Base-by-base conservation (phyloP, 805 yeast genomes). In the Candida anglica region DNA sequence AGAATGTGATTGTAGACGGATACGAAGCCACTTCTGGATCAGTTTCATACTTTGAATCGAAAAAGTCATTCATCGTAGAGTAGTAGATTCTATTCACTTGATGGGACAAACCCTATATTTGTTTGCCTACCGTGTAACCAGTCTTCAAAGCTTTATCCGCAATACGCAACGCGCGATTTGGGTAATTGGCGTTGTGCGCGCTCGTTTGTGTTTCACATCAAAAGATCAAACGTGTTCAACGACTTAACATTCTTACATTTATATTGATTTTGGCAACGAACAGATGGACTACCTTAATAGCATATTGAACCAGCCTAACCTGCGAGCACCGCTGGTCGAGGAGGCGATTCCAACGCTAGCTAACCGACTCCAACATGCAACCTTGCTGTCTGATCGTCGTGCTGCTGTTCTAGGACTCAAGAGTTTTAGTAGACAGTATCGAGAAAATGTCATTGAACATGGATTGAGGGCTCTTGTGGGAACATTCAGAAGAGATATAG, bases 401-500 rank as follows among this genome's bases (percentile, higher is more conserved):
- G 91, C 96, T 2, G 98, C 98, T 0, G 85, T 91, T 3, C 68
- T 91, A 23, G 91, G 95, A 0, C 66, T 93, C 42, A 89, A 91
- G 52, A 85, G 94, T 27, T 88, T 87, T 54, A 78, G 94, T 39
- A 71, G 97, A 36, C 86, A 87, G 47, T 87, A 82, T 54, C 66
- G 98, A 40, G 99, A 93, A 57, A 69, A 81, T 2, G 97, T 93
- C 2, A 86, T 89, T 29, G 94, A 95, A 22, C 77, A 81, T 39
- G 97, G 95, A 2, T 65, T 89, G 21, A 69, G 87, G 37, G 85
- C 88, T 1, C 63, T 93, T 33, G 71, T 93, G 11, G 56, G 66
- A 16, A 78, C 89, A 0, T 61, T 93, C 32, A 61, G 63, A 24
- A 75, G 76, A 27, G 97, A 86, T 53, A 47, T 63, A 2, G 73